A percentile compares a stretch with the other conserved stretches of the same genome.
Evolutionary conservation across 225 moss, liverwort and hornwort genomes (phyloP).

Genomic region (Climacium dendroides): DNA sequence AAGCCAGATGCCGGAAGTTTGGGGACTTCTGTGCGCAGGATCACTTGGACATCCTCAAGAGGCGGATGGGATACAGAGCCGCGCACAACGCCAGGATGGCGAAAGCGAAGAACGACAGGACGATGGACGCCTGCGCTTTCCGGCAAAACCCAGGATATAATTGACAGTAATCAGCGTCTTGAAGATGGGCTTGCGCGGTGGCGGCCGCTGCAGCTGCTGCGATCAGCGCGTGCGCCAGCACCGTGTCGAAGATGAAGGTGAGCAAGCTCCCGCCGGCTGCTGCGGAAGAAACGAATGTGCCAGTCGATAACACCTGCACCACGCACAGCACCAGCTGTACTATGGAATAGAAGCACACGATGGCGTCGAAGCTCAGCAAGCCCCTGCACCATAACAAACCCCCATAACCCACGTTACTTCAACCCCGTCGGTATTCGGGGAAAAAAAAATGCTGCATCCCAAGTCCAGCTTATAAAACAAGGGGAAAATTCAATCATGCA

Average conservation of each 20-base stretch:
- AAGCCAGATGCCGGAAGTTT: neutral
- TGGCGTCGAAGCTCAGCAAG: neutral
- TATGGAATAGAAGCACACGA: neutral
- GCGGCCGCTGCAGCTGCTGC: neutral
- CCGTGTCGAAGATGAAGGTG: constrained; percentile 4
- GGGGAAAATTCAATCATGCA: neutral
- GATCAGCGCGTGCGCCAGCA: neutral
- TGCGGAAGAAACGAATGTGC: neutral
- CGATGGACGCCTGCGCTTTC: neutral
- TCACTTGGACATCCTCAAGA: neutral
- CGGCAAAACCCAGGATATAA: rapidly evolving
- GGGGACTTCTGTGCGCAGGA: neutral
- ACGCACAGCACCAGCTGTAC: constrained; percentile 1
- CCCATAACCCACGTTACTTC: neutral
- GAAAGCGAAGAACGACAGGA: constrained; percentile 6
- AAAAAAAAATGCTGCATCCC: neutral
- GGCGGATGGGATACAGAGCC: neutral
- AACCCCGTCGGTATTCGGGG: neutral
- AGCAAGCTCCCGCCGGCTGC: neutral
- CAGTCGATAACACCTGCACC: neutral
- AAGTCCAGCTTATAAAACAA: neutral
- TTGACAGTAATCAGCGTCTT: rapidly evolving
- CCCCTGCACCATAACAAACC: neutral
- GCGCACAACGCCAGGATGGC: neutral
- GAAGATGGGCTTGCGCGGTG: rapidly evolving